Conservation (phyloP, 495 filamentous ascomycete genomes). For the Amniculicola lignicola region DNA sequence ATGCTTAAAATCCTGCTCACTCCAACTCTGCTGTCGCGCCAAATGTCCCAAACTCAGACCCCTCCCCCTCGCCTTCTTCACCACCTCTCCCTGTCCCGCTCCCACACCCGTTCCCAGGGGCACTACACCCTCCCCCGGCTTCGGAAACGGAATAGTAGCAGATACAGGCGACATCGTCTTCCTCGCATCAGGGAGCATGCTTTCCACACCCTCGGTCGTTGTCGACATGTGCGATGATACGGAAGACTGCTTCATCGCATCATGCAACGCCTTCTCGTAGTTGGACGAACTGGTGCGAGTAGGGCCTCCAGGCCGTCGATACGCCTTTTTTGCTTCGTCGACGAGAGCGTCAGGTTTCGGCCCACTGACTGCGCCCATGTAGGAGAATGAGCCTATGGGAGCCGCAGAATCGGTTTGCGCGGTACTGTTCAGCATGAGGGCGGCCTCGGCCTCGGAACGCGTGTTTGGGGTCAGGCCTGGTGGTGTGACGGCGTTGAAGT, state of each 20-base stretch:
- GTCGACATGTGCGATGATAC: neutral
- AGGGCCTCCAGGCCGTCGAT: constrained; percentile 9
- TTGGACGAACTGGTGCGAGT: constrained; percentile 11
- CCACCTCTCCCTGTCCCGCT: constrained; percentile 19
- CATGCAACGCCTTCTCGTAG: constrained; percentile 14
- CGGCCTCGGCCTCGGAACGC: constrained; percentile 36
- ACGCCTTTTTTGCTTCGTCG: constrained; percentile 14
- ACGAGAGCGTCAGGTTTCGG: neutral
- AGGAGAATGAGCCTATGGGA: constrained; percentile 17
- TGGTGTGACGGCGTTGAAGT: constrained; percentile 18
- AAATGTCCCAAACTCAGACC: constrained; percentile 25
- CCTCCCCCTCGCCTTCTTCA: constrained; percentile 17
- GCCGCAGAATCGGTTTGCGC: constrained; percentile 34
- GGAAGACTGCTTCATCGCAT: neutral
- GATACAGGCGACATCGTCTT: too few species aligned
- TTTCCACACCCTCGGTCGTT: neutral
- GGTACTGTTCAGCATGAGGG: constrained; percentile 23
- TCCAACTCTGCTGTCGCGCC: constrained; percentile 34
- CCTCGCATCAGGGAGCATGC: neutral
- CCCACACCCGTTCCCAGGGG: constrained; percentile 19
- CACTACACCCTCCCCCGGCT: constrained; percentile 21
- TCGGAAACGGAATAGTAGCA: constrained; percentile 3
- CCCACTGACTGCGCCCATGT: neutral
- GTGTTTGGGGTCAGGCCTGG: constrained; percentile 35
- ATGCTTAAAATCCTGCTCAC: constrained; percentile 34